A percentile compares a stretch with the other conserved stretches of the same genome.
These are phyloP conservation scores for Coniochaeta pulveracea DNA, from an alignment of 2,329 filamentous ascomycete genomes.

Conservation along the genomic window DNA sequence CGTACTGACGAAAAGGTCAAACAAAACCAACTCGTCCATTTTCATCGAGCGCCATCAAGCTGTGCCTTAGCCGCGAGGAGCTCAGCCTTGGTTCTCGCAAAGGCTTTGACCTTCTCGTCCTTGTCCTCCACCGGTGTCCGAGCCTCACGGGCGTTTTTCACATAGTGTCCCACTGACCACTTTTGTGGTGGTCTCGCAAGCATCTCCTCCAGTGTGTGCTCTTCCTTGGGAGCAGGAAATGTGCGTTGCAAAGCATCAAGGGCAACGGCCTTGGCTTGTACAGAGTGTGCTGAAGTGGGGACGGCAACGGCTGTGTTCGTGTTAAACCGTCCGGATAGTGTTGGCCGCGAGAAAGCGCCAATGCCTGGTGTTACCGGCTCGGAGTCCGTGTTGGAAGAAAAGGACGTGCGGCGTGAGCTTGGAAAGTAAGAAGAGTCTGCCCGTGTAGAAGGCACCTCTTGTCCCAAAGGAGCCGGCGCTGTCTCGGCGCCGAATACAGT, in stretches of 20 bases:
- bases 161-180: conserved; percentile 26
- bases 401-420: conserved; percentile 6
- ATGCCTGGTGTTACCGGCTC: not conserved
- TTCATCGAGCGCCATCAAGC: conserved; percentile 5
- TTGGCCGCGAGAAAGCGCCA: too few relatives aligned
- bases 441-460: too few relatives aligned
- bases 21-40: not conserved
- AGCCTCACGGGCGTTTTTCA: conserved; percentile 17
- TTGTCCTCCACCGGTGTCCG: conserved; percentile 16
- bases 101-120: conserved; percentile 24
- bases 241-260: conserved; percentile 23
- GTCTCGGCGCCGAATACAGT: too few relatives aligned
- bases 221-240: conserved; percentile 27
- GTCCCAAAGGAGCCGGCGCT: too few relatives aligned
- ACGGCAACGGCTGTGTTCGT: too few relatives aligned
- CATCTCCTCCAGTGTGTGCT: conserved; percentile 29
- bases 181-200: conserved; percentile 27
- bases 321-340: too few relatives aligned
- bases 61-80: conserved; percentile 26
- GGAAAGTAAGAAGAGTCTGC: conserved; percentile 5
- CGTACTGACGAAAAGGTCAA: not conserved
- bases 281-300: conserved; percentile 6
- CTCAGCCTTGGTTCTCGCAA: conserved; percentile 35
- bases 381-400: conserved; percentile 8
- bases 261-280: conserved; percentile 7